Conservation (phyloP, 2,329 filamentous ascomycete genomes). For the Colletotrichum shisoi region DNA sequence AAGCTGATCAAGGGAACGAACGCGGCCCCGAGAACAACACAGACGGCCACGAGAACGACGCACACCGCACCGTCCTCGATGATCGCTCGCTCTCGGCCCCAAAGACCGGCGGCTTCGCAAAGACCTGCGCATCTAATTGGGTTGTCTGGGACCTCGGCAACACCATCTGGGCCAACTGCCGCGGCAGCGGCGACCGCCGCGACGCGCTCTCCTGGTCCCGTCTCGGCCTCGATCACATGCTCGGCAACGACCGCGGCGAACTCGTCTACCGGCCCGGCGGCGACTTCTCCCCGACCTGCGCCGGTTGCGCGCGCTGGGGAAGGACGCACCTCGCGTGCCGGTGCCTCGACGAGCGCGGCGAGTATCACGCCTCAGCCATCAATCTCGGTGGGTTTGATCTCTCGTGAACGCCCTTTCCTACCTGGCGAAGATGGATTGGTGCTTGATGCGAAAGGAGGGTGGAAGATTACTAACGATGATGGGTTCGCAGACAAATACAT, state of each 20-base stretch:
- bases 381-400: slow-evolving; percentile 10
- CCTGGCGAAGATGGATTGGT: no score
- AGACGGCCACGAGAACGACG: not conserved
- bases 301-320: slow-evolving; percentile 1
- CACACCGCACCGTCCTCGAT: not conserved
- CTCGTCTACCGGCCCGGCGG: slow-evolving; percentile 20
- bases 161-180: slow-evolving; percentile 19
- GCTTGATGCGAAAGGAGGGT: not conserved
- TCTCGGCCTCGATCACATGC: slow-evolving; percentile 28
- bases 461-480: not conserved
- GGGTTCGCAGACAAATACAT: slow-evolving; percentile 7
- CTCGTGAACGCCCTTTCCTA: no score
- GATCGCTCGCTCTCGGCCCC: not conserved
- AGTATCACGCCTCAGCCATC: slow-evolving; percentile 9
- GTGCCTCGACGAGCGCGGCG: slow-evolving; percentile 18
- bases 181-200: slow-evolving; percentile 4
- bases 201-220: slow-evolving; percentile 13
- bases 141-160: slow-evolving; percentile 19
- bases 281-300: slow-evolving; percentile 19
- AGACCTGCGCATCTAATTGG: slow-evolving; percentile 17
- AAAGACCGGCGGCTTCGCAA: not conserved
- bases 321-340: slow-evolving; percentile 18
- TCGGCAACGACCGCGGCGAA: slow-evolving; percentile 24
- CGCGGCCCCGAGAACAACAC: not conserved
- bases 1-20: no score